phyloP scores from a whole-genome alignment of 768 basidiomycete genomes.

The Suillus luteus region DNA sequence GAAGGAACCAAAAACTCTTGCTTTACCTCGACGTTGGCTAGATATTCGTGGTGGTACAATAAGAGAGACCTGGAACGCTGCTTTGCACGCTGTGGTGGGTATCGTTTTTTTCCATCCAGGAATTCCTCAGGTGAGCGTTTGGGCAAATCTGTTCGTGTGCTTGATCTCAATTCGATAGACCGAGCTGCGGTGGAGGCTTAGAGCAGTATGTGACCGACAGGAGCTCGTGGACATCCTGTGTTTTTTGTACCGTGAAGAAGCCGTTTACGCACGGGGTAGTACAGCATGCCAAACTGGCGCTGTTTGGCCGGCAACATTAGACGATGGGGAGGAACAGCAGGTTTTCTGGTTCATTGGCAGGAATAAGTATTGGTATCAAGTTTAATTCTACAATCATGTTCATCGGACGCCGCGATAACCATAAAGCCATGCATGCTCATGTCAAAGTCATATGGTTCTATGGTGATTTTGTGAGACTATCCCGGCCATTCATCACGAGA shows the following conservation, averaged over 20 bases:
- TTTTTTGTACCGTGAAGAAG: conserved; percentile 54
- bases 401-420: neutral
- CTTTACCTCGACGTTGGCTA: conserved; percentile 76
- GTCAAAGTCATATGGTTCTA: neutral
- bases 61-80: conserved; percentile 70
- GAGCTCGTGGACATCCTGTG: conserved; percentile 67
- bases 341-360: conserved; percentile 61
- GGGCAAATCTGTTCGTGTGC: conserved; percentile 12
- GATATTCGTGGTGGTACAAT: conserved; percentile 67
- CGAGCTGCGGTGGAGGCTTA: conserved; percentile 72
- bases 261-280: conserved; percentile 38
- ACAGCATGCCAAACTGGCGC: conserved; percentile 17
- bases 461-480: neutral
- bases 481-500: neutral
- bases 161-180: conserved; percentile 40
- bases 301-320: conserved; percentile 39
- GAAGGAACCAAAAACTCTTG: conserved; percentile 44
- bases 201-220: conserved; percentile 72
- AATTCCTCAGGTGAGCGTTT: conserved; percentile 60
- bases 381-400: conserved; percentile 34
- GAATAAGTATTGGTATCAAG: conserved; percentile 66
- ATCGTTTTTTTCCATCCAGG: conserved; percentile 71
- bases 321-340: conserved; percentile 52
- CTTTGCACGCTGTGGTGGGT: conserved; percentile 65
- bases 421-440: neutral